These are phyloP conservation scores for Myxozyma sirexii DNA, from an alignment of 805 yeast genomes.

Conservation along the genomic window DNA sequence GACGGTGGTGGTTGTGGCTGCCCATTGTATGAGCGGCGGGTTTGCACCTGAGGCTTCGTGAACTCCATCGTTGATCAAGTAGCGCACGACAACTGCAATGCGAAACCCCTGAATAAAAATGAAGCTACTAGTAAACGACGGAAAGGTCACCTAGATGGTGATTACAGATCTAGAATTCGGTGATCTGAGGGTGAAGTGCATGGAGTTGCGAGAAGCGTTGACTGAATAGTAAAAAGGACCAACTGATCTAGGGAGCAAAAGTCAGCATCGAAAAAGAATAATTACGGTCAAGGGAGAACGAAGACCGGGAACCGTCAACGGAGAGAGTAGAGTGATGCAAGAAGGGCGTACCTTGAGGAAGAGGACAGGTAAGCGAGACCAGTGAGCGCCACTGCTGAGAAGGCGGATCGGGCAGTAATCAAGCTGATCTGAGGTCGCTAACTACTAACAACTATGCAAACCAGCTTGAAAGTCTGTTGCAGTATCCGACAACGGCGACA, in stretches of 20 bases:
- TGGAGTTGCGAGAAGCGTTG: background rate
- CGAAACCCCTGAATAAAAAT: background rate
- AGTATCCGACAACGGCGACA: too few relatives aligned
- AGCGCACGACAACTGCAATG: background rate
- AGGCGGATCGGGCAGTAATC: too few relatives aligned
- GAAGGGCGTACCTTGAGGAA: background rate
- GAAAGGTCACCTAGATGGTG: background rate
- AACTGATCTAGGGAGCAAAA: background rate
- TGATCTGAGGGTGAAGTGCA: background rate
- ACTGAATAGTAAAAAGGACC: too few relatives aligned
- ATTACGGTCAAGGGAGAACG: too few relatives aligned
- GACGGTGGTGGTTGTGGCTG: conserved; percentile 2
- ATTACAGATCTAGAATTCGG: background rate
- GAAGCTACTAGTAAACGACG: background rate
- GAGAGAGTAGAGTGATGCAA: background rate
- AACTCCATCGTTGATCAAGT: conserved; percentile 13
- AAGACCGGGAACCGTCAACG: too few relatives aligned
- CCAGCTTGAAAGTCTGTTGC: too few relatives aligned
- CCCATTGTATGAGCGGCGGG: conserved; percentile 15
- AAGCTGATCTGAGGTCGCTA: too few relatives aligned
- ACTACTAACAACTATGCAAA: too few relatives aligned
- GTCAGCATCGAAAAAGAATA: background rate
- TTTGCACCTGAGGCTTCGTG: conserved; percentile 16
- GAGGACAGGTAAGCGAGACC: background rate
- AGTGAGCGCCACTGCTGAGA: too few relatives aligned